Conservation (phyloP, 805 yeast species). For the Candida railenensis region DNA sequence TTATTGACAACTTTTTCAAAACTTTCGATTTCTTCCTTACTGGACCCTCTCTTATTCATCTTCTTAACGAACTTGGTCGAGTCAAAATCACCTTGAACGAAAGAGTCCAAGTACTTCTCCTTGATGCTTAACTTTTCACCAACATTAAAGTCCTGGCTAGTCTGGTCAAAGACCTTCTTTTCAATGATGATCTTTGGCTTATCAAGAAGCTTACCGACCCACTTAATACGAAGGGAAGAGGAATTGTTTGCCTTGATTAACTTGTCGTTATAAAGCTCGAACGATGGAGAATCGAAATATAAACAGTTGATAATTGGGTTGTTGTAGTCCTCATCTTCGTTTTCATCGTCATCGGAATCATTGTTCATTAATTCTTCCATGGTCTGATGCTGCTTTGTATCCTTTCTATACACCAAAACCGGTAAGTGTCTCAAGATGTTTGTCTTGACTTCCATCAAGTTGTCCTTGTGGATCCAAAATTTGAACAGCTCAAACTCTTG, state of each 20-base stretch:
- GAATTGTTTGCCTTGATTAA: conserved; percentile 66
- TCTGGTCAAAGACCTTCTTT: conserved; percentile 67
- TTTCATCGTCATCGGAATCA: conserved; percentile 52
- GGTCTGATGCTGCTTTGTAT: conserved; percentile 28
- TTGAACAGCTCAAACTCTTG: conserved; percentile 65
- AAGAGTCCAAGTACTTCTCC: conserved; percentile 77
- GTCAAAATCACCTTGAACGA: conserved; percentile 53
- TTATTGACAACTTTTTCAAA: conserved; percentile 55
- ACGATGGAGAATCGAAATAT: conserved; percentile 81
- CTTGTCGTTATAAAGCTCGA: conserved; percentile 84
- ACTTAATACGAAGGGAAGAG: conserved; percentile 79
- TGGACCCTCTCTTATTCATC: conserved; percentile 60
- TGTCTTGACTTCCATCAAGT: conserved; percentile 94
- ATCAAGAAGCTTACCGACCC: conserved; percentile 82
- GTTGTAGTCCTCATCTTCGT: conserved; percentile 26
- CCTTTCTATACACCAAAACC: conserved; percentile 69
- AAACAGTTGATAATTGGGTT: conserved; percentile 77
- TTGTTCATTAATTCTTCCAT: conserved; percentile 47
- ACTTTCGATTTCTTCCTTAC: conserved; percentile 49
- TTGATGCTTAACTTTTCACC: conserved; percentile 70
- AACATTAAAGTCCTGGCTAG: conserved; percentile 49
- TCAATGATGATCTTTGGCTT: conserved; percentile 81
- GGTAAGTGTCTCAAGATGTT: conserved; percentile 91
- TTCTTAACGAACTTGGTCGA: conserved; percentile 55
- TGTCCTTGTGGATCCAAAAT: conserved; percentile 96